Evolutionary conservation across 805 yeast species (phyloP).

Genomic region (Novakomyces olei): DNA sequence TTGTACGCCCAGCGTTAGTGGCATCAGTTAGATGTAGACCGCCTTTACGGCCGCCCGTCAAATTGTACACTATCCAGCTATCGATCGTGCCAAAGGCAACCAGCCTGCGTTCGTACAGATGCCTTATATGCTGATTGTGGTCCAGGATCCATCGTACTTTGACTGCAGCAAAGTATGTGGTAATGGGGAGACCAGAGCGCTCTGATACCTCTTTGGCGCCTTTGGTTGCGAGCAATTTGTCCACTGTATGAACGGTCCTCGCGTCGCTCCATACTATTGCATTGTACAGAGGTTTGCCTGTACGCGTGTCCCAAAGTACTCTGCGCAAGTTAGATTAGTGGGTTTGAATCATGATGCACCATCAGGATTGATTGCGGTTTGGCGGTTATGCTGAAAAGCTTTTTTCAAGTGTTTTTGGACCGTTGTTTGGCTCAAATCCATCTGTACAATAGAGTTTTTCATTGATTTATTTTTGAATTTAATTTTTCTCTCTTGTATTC

Average conservation of each 20-base stretch:
- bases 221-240: conserved; percentile 33
- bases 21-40: conserved; percentile 60
- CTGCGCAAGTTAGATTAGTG: too few relatives aligned
- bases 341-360: too few relatives aligned
- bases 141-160: conserved; percentile 78
- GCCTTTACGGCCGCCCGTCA: conserved; percentile 37
- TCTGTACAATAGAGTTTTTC: too few relatives aligned
- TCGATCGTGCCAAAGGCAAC: conserved; percentile 87
- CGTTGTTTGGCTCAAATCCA: too few relatives aligned
- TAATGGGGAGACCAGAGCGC: conserved; percentile 66
- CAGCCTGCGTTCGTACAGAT: conserved; percentile 51
- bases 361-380: too few relatives aligned
- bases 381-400: too few relatives aligned
- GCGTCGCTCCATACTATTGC: conserved; percentile 96
- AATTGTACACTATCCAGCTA: conserved; percentile 74
- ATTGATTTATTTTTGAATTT: too few relatives aligned
- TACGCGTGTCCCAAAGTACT: conserved; percentile 50
- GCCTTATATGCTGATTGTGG: conserved; percentile 42
- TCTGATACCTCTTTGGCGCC: conserved; percentile 35
- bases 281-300: conserved; percentile 63
- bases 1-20: conserved; percentile 79
- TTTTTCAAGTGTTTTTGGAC: too few relatives aligned
- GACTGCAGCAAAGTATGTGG: conserved; percentile 79
- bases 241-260: conserved; percentile 53
- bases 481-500: too few relatives aligned